These are phyloP conservation scores for Candida tropicalis DNA, from an alignment of 1,139 yeast species.

Conservation along the genomic window DNA sequence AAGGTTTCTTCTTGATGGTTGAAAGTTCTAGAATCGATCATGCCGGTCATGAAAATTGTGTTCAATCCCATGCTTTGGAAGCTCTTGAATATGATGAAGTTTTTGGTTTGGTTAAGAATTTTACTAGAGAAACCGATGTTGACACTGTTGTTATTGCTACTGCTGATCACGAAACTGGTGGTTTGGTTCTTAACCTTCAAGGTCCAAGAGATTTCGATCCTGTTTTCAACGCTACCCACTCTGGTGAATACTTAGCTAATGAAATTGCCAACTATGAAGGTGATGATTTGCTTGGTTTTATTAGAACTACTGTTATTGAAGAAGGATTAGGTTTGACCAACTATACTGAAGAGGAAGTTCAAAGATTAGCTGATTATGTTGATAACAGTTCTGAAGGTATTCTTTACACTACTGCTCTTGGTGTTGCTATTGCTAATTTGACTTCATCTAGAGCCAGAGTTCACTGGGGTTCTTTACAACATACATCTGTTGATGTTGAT, in stretches of 20 bases:
- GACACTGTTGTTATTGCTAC: constrained; percentile 79
- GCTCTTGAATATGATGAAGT: constrained; percentile 70
- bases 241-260: constrained; percentile 65
- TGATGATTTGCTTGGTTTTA: constrained; percentile 39
- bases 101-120: constrained; percentile 66
- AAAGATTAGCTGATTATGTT: constrained; percentile 13
- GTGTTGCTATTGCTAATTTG: constrained; percentile 56
- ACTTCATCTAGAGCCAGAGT: constrained; percentile 71
- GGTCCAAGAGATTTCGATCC: constrained; percentile 45
- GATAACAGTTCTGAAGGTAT: constrained; percentile 21
- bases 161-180: constrained; percentile 93
- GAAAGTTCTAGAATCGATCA: constrained; percentile 93
- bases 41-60: constrained; percentile 88
- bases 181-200: constrained; percentile 75
- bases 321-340: constrained; percentile 63
- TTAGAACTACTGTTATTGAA: constrained; percentile 51
- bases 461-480: constrained; percentile 91
- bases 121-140: constrained; percentile 60
- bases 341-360: constrained; percentile 52
- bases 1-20: constrained; percentile 80
- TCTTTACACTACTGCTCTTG: constrained; percentile 13
- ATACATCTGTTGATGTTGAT: constrained; percentile 87
- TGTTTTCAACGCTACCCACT: constrained; percentile 63
- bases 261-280: constrained; percentile 30
- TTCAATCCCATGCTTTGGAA: constrained; percentile 44